Evolutionary conservation across 1,284 basidiomycete species (phyloP).

Genomic region (Ganoderma sinense): DNA sequence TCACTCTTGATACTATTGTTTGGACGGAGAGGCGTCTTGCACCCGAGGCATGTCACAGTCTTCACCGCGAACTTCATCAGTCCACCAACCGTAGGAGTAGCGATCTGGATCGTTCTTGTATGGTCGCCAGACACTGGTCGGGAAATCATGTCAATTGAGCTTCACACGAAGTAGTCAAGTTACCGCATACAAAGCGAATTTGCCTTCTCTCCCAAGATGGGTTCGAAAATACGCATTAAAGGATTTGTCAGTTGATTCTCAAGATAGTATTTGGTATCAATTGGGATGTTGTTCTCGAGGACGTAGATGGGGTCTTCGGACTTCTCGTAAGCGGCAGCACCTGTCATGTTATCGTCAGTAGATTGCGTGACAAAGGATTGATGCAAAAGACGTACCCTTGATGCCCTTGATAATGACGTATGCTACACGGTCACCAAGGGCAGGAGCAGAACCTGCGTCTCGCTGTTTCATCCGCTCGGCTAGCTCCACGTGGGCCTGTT

Average conservation of each 20-base stretch:
- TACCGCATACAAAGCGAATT: constrained; percentile 74
- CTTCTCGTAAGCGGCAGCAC: constrained; percentile 97
- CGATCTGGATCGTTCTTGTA: constrained; percentile 92
- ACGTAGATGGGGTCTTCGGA: constrained; percentile 97
- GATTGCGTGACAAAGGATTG: not conserved
- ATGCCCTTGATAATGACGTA: constrained; percentile 97
- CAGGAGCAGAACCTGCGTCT: constrained; percentile 93
- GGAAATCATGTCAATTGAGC: constrained; percentile 16
- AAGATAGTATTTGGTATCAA: constrained; percentile 96
- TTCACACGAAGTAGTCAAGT: not conserved
- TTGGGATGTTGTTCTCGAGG: constrained; percentile 94
- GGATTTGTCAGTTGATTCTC: constrained; percentile 97
- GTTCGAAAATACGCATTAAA: constrained; percentile 95
- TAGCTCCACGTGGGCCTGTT: constrained; percentile 95
- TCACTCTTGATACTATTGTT: constrained; percentile 78
- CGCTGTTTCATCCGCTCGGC: constrained; percentile 94
- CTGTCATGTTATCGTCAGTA: constrained; percentile 45
- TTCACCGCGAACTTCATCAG: constrained; percentile 98
- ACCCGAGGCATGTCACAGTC: constrained; percentile 91
- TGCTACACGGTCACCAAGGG: constrained; percentile 94
- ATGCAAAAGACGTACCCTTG: constrained; percentile 68
- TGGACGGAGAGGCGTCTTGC: constrained; percentile 84
- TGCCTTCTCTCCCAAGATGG: constrained; percentile 93
- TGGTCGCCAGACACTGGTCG: constrained; percentile 89
- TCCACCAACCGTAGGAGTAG: constrained; percentile 93